phyloP scores from a whole-genome alignment of 2,329 filamentous ascomycete genomes.

The Arthrinium phaeospermum region DNA sequence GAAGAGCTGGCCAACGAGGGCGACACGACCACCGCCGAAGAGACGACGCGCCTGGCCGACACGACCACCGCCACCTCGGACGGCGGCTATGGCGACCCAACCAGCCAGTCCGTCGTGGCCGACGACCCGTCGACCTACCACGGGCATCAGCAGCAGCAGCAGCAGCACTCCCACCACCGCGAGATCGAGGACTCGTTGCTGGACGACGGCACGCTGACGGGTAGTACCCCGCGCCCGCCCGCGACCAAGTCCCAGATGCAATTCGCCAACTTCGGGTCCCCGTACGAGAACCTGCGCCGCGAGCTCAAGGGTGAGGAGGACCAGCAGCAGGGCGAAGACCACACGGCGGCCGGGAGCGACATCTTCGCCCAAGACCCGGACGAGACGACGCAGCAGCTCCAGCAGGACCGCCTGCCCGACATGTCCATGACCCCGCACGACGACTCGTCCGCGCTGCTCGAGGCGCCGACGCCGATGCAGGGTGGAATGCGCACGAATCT shows the following conservation, averaged over 20 bases:
- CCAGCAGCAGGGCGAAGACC: slow-evolving; percentile 31
- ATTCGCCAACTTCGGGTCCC: slow-evolving; percentile 73
- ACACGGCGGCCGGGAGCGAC: slow-evolving; percentile 45
- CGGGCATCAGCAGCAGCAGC: slow-evolving; percentile 36
- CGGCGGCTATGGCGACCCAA: neutral
- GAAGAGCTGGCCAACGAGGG: slow-evolving; percentile 77
- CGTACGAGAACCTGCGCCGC: slow-evolving; percentile 75
- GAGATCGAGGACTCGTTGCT: slow-evolving; percentile 69
- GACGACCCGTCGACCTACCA: slow-evolving; percentile 44
- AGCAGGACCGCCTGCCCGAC: slow-evolving; percentile 62
- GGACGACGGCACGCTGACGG: slow-evolving; percentile 65
- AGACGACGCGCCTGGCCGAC: slow-evolving; percentile 62
- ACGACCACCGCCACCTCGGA: slow-evolving; percentile 45
- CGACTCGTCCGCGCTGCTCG: slow-evolving; percentile 57
- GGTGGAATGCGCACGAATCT: slow-evolving; percentile 21
- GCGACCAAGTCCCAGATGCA: slow-evolving; percentile 51
- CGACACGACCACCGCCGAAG: slow-evolving; percentile 56
- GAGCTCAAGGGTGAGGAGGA: slow-evolving; percentile 58
- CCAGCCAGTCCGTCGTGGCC: slow-evolving; percentile 16
- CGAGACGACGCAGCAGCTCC: slow-evolving; percentile 51
- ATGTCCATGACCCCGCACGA: slow-evolving; percentile 66
- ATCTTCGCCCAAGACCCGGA: slow-evolving; percentile 40
- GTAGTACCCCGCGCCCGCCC: slow-evolving; percentile 70
- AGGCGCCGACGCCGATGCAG: slow-evolving; percentile 37
- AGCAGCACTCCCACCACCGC: slow-evolving; percentile 31